These are phyloP conservation scores for Ogataea hybrid DNA, from an alignment of 1,139 yeast genomes.

Conservation along the genomic window DNA sequence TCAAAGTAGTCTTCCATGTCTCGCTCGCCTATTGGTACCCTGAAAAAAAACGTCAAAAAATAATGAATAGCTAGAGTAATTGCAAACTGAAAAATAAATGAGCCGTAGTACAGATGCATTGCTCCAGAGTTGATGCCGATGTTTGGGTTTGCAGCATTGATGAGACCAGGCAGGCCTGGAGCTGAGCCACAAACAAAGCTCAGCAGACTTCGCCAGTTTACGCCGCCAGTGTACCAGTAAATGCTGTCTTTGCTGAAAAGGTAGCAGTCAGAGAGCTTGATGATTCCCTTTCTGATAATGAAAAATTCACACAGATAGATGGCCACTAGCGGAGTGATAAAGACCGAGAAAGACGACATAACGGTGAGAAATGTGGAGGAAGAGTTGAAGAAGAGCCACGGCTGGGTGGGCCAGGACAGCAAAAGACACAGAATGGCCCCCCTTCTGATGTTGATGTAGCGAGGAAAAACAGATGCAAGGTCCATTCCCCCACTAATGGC, in stretches of 20 bases:
- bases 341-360: conserved; percentile 36
- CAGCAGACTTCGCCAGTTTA: conserved; percentile 36
- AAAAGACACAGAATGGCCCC: conserved; percentile 37
- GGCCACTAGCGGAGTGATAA: conserved; percentile 34
- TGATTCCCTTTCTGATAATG: conserved; percentile 28
- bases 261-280: conserved; percentile 36
- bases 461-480: conserved; percentile 40
- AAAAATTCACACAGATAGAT: conserved; percentile 33
- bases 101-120: conserved; percentile 12
- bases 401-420: conserved; percentile 38
- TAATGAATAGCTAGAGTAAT: conserved; percentile 1
- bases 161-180: conserved; percentile 35
- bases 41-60: conserved; percentile 2
- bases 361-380: conserved; percentile 35
- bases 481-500: conserved; percentile 47
- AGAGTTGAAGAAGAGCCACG: conserved; percentile 40
- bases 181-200: conserved; percentile 33
- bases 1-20: conserved; percentile 25
- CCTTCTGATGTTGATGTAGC: conserved; percentile 39
- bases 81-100: conserved; percentile 7
- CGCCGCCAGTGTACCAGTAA: conserved; percentile 37
- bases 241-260: conserved; percentile 17
- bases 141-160: conserved; percentile 21
- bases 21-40: conserved; percentile 15
- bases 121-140: conserved; percentile 14